A percentile compares a stretch with the other conserved stretches of the same genome.
Evolutionary conservation across 2,329 filamentous ascomycete species (phyloP).

Genomic region (Microascus cirrosus): DNA sequence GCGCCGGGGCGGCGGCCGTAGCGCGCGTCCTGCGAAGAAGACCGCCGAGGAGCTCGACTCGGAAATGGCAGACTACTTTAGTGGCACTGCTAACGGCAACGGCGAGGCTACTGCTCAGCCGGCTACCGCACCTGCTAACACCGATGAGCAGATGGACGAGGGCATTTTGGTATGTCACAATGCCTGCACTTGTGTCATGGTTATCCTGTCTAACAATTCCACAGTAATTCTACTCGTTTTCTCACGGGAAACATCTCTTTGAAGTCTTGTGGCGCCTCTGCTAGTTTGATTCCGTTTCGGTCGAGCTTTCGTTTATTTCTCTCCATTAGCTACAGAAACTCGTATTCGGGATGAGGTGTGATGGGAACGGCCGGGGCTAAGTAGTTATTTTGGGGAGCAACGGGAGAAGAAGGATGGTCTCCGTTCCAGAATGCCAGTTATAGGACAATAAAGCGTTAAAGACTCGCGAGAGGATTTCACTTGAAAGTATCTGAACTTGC

Average conservation of each 20-base stretch:
- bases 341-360: not conserved
- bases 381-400: not conserved
- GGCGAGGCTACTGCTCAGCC: conserved; percentile 33
- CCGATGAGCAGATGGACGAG: conserved; percentile 56
- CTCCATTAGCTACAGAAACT: not conserved
- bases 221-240: not conserved
- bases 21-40: conserved; percentile 64
- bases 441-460: not conserved
- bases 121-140: conserved; percentile 32
- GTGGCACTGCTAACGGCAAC: conserved; percentile 34
- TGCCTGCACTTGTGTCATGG: not conserved
- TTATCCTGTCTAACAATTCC: not conserved
- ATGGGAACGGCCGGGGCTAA: not conserved
- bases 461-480: not conserved
- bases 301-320: not conserved
- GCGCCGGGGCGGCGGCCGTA: conserved; percentile 37
- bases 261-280: not conserved
- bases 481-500: not conserved
- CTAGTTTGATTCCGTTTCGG: not conserved
- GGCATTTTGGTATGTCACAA: conserved; percentile 35
- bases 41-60: conserved; percentile 90
- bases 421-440: not conserved
- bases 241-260: not conserved
- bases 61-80: conserved; percentile 96
- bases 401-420: not conserved